Evolutionary conservation across 164 flowering plant genomes (phyloP), one percentile per base, ranked within the genome.

Genomic region (Aristolochia californica): DNA sequence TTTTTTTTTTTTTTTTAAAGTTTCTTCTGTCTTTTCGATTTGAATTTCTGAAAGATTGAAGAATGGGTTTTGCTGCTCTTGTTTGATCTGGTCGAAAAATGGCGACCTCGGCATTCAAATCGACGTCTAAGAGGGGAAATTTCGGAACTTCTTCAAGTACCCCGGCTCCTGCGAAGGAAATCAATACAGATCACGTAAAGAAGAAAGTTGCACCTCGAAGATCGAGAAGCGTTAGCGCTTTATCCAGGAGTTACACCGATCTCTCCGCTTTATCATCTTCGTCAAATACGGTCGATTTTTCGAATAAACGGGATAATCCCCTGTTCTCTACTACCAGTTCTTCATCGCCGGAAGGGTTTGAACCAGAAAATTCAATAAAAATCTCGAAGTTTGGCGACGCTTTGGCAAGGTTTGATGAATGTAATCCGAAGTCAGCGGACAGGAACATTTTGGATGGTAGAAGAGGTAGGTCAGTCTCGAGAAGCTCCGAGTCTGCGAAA

Each of bases 171-270:
- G 13, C 64, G 13, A 59, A 17, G 34, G 63, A 63, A 65, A 44
- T 40, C 48, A 53, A 59, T 57, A 17, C 57, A 22, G 74, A 60
- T 27, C 47, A 65, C 24, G 57, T 67, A 58, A 49, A 47, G 14
- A 70, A 70, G 67, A 71, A 62, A 62, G 57, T 43, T 17, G 67
- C 68, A 1, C 64, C 26, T 12, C 64, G 80, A 43, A 69, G 95
- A 58, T 87, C 91, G 2, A 73, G 82, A 63, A 87, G 95, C 51
- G 87, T 84, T 5, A 79, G 81, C 45, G 81, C 87, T 18, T 55
- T 67, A 15, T 71, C 83, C 5, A 68, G 88, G 45, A 58, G 48
- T 45, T 50, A 40, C 13, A 16, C 13, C 26, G n/a, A 57, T 45
- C 26, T 66, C 7, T 45, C 53, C 5, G 27, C 53, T 0, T 1